Evolutionary conservation across 148 eudicot genomes (phyloP).

Genomic region (Camellia japonica): DNA sequence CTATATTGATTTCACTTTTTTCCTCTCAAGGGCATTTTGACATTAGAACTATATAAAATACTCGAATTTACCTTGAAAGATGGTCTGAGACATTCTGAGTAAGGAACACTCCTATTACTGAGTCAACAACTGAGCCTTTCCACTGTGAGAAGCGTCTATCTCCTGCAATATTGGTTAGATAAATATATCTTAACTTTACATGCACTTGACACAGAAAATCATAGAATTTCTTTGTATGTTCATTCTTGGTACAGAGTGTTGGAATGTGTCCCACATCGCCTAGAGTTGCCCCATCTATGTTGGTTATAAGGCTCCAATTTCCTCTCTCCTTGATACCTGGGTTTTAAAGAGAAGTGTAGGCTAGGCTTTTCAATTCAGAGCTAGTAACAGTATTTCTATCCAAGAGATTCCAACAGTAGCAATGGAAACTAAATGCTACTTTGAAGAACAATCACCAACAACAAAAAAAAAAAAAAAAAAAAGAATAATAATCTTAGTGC

Average conservation of each 20-base stretch:
- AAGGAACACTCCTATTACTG: conserved; percentile 62
- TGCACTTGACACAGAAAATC: conserved; percentile 14
- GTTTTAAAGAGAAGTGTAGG: too few relatives aligned
- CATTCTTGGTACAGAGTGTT: not conserved
- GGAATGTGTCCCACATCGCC: too few relatives aligned
- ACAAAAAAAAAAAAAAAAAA: not conserved
- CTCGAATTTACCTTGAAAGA: conserved; percentile 48
- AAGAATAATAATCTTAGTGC: not conserved
- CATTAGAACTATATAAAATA: not conserved
- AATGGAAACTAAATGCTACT: not conserved
- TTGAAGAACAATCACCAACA: not conserved
- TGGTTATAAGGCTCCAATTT: too few relatives aligned
- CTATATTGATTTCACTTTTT: too few relatives aligned
- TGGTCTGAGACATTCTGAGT: conserved; percentile 68
- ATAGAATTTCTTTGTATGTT: not conserved
- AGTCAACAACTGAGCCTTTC: conserved; percentile 74
- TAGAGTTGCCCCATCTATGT: too few relatives aligned
- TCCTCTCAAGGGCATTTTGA: not conserved
- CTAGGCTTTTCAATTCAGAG: too few relatives aligned
- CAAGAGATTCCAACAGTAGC: not conserved
- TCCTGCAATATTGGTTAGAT: conserved; percentile 26
- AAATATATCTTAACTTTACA: not conserved
- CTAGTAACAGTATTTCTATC: not conserved
- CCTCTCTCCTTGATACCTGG: too few relatives aligned
- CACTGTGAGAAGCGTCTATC: conserved; percentile 59